Percentiles rank a stretch among this genome's conserved stretches.
phyloP scores from a whole-genome alignment of 495 filamentous ascomycete genomes.

The Aspergillus mulundensis region DNA sequence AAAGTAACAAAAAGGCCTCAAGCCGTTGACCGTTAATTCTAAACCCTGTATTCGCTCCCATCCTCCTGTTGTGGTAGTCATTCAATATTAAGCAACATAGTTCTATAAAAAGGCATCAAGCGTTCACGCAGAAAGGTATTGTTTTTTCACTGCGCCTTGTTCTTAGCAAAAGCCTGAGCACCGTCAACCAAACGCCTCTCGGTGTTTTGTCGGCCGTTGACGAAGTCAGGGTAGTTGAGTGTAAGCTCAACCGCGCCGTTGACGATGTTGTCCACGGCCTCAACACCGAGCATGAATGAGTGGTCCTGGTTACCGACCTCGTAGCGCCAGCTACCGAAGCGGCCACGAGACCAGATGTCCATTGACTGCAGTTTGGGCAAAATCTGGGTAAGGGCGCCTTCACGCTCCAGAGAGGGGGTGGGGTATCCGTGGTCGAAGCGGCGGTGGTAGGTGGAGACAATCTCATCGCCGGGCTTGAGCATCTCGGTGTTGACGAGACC shows the following conservation, averaged over 20 bases:
- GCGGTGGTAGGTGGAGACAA: conserved; percentile 97
- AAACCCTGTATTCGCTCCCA: conserved; percentile 6
- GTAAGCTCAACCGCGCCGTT: conserved; percentile 93
- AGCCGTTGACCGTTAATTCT: conserved; percentile 16
- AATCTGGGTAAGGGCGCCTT: conserved; percentile 87
- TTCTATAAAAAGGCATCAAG: conserved; percentile 16
- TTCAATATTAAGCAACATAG: conserved; percentile 21
- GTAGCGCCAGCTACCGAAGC: conserved; percentile 98
- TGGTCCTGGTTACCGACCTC: conserved; percentile 98
- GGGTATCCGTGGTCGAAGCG: conserved; percentile 99
- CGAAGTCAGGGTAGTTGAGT: conserved; percentile 98
- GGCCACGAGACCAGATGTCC: conserved; percentile 92
- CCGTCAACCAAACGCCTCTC: conserved; percentile 85
- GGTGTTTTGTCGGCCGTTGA: conserved; percentile 83
- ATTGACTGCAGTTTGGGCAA: conserved; percentile 86
- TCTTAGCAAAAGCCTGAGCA: conserved; percentile 58
- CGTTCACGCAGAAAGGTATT: background rate
- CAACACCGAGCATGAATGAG: conserved; percentile 97
- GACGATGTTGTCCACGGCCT: conserved; percentile 93
- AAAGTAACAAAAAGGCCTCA: conserved; percentile 17
- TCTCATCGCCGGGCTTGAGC: conserved; percentile 85
- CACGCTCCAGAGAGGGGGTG: conserved; percentile 90
- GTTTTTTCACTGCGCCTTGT: conserved; percentile 32
- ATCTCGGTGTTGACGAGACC: conserved; percentile 97
- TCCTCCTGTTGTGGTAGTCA: conserved; percentile 12